Evolutionary conservation across 768 basidiomycete species (phyloP).

Genomic region (Mycena leptocephala): DNA sequence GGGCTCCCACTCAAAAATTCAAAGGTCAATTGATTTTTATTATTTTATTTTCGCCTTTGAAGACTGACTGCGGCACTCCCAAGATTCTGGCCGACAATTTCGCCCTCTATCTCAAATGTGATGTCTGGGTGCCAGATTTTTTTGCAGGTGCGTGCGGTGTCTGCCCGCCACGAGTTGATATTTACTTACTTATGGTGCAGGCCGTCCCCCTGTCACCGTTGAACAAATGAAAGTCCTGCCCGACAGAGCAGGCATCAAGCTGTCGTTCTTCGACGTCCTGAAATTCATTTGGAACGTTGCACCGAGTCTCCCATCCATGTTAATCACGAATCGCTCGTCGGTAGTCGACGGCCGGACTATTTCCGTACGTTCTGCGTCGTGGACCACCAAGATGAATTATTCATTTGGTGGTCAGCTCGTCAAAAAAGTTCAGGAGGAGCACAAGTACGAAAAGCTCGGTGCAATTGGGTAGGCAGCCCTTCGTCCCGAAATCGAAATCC

Average conservation of each 20-base stretch:
- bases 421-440: slow-evolving; percentile 52
- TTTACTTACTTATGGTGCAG: background rate
- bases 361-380: slow-evolving; percentile 43
- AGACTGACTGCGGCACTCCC: too few species aligned
- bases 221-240: slow-evolving; percentile 36
- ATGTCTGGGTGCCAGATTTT: slow-evolving; percentile 64
- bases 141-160: slow-evolving; percentile 52
- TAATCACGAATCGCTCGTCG: slow-evolving; percentile 50
- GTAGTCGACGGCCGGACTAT: slow-evolving; percentile 49
- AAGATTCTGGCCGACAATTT: slow-evolving; percentile 61
- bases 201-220: slow-evolving; percentile 23
- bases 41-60: too few species aligned
- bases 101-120: slow-evolving; percentile 52
- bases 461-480: slow-evolving; percentile 55
- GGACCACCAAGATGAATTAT: background rate
- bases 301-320: slow-evolving; percentile 45
- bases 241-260: slow-evolving; percentile 51
- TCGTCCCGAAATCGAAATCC: background rate
- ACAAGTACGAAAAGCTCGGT: slow-evolving; percentile 61
- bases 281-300: slow-evolving; percentile 43
- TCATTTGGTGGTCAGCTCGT: slow-evolving; percentile 50
- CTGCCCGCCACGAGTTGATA: too few species aligned
- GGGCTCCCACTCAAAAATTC: slow-evolving; percentile 55
- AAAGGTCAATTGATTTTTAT: too few species aligned
- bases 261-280: slow-evolving; percentile 46